Conservation (phyloP, 106 monocot species). For the Allium fistulosum region DNA sequence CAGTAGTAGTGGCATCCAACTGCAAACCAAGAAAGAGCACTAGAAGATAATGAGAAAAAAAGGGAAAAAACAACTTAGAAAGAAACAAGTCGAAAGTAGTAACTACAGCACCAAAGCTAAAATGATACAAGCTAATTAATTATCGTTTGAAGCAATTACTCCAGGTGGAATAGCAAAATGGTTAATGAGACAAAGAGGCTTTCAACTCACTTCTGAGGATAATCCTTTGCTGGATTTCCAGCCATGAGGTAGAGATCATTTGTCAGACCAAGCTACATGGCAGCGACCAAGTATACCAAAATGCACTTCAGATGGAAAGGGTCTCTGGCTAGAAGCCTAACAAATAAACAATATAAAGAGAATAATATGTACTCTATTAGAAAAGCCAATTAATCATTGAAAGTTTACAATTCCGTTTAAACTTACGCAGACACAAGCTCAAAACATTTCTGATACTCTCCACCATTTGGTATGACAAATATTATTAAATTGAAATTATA, state of each 20-base stretch:
- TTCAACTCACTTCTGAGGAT: constrained; percentile 82
- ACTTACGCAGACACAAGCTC: constrained; percentile 86
- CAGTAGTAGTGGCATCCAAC: constrained; percentile 96
- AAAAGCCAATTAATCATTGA: not conserved
- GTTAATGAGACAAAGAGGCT: not conserved
- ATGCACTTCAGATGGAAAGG: constrained; percentile 90
- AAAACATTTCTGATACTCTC: constrained; percentile 94
- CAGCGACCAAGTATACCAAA: constrained; percentile 76
- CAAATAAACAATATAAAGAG: not conserved
- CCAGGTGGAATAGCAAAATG: not conserved
- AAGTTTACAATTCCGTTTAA: constrained; percentile 11
- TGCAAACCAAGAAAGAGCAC: constrained; percentile 95
- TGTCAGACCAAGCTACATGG: constrained; percentile 85
- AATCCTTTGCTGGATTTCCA: constrained; percentile 77
- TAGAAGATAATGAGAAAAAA: constrained; percentile 14
- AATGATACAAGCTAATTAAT: not conserved
- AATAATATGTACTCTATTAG: constrained; percentile 1
- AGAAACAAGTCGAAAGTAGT: not conserved
- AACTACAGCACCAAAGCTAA: not conserved
- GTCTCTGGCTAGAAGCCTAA: constrained; percentile 80
- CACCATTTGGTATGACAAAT: constrained; percentile 5
- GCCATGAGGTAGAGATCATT: constrained; percentile 92
- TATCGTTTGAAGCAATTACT: not conserved
- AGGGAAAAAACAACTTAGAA: not conserved
- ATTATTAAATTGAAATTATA: too few species aligned